These are phyloP conservation scores for Vitis cinerea DNA, from an alignment of 164 flowering plant genomes.

Conservation along the genomic window DNA sequence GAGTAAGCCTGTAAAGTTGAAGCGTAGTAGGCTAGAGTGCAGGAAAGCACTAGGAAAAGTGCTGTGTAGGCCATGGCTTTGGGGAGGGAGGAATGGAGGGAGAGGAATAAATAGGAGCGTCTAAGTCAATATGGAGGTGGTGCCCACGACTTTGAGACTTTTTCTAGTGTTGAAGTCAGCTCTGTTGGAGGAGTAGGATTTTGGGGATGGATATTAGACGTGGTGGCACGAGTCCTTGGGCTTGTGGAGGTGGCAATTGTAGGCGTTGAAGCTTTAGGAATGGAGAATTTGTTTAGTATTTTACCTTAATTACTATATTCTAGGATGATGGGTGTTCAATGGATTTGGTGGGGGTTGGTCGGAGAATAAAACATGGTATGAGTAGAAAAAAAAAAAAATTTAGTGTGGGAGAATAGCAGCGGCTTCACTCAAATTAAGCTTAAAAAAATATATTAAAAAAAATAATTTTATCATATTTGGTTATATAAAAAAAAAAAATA, in stretches of 20 bases:
- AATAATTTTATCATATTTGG: too few species aligned
- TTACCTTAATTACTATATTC: too few species aligned
- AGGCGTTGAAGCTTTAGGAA: not conserved
- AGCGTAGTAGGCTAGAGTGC: slow-evolving; percentile 18
- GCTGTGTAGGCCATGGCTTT: slow-evolving; percentile 24
- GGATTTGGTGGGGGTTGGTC: too few species aligned
- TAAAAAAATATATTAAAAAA: too few species aligned
- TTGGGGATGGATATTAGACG: slow-evolving; percentile 10
- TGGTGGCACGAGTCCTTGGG: slow-evolving; percentile 24
- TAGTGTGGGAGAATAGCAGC: too few species aligned
- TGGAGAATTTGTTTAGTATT: not conserved
- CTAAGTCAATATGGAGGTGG: slow-evolving; percentile 18
- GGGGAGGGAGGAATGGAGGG: not conserved
- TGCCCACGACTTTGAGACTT: slow-evolving; percentile 14
- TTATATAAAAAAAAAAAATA: too few species aligned
- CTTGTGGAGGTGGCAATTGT: not conserved
- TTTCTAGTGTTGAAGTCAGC: not conserved
- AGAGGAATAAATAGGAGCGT: not conserved
- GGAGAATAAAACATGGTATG: too few species aligned
- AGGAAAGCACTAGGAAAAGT: slow-evolving; percentile 17
- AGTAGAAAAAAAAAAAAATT: too few species aligned
- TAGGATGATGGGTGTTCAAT: too few species aligned
- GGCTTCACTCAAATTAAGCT: too few species aligned
- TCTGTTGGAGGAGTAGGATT: not conserved
- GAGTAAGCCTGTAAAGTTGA: slow-evolving; percentile 15